A percentile compares a stretch with the other conserved stretches of the same genome.
phyloP scores from a whole-genome alignment of 129 eudicot species.

The Artemisia annua region DNA sequence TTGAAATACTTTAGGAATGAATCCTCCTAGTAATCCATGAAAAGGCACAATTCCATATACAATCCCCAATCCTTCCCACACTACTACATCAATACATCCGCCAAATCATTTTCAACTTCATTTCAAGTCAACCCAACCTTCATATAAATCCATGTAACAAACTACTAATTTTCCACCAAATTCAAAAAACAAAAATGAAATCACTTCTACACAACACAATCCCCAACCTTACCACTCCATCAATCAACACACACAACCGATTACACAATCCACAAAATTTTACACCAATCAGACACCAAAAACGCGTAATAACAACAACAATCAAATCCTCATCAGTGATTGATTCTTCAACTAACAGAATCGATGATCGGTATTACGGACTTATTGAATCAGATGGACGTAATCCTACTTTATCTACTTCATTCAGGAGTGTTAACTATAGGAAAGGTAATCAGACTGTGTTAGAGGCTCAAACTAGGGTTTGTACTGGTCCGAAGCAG shows the following conservation, averaged over 20 bases:
- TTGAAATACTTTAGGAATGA: no score
- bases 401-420: no score
- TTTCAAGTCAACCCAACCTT: background rate
- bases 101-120: no score
- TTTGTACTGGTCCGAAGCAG: slow-evolving; percentile 46
- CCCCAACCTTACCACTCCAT: slow-evolving; percentile 23
- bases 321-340: slow-evolving; percentile 32
- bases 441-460: slow-evolving; percentile 57
- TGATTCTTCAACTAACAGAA: slow-evolving; percentile 31
- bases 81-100: no score
- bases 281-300: slow-evolving; percentile 16
- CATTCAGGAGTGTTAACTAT: no score
- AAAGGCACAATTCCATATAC: no score
- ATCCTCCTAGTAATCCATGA: no score
- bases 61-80: no score
- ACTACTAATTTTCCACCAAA: background rate
- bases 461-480: background rate
- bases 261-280: slow-evolving; percentile 8
- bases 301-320: background rate
- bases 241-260: slow-evolving; percentile 23
- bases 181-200: background rate
- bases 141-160: background rate
- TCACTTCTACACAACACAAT: background rate
- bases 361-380: slow-evolving; percentile 23
- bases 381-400: no score